phyloP scores from a whole-genome alignment of 2,329 filamentous ascomycete species.

The Cladosporium oxysporum region DNA sequence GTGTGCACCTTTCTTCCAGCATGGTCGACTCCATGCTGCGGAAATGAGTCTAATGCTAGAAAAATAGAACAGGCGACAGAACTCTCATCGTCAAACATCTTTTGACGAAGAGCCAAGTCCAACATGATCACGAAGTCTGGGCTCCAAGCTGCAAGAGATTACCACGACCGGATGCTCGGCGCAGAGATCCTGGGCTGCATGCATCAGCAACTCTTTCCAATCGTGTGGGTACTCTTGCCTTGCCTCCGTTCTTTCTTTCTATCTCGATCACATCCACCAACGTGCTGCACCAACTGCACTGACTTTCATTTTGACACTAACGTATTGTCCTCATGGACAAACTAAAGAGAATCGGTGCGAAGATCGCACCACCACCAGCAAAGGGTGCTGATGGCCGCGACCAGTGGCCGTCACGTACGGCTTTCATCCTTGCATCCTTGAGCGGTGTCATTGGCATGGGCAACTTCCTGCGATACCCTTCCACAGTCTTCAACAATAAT shows the following conservation, averaged over 20 bases:
- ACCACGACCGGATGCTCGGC: background rate
- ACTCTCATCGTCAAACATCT: too few species aligned
- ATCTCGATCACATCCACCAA: background rate
- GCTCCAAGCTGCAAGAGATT: conserved; percentile 1
- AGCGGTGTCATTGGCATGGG: conserved; percentile 61
- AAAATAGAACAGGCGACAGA: background rate
- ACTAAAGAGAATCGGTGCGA: conserved; percentile 1
- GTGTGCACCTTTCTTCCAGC: background rate
- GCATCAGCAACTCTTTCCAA: background rate
- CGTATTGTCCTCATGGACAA: background rate
- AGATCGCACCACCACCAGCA: conserved; percentile 42
- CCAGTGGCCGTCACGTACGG: conserved; percentile 57
- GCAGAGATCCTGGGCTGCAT: background rate
- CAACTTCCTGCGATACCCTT: conserved; percentile 60
- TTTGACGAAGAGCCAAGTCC: background rate
- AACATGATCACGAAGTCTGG: background rate
- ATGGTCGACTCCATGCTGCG: background rate
- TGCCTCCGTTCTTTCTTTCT: background rate
- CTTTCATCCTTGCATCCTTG: conserved; percentile 61
- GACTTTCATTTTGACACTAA: background rate
- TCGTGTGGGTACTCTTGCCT: background rate
- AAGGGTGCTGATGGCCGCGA: conserved; percentile 45
- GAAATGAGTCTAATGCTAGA: background rate
- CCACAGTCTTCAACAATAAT: conserved; percentile 61
- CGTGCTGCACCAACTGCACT: background rate